phyloP scores from a whole-genome alignment of 371 early-diverging fungal species.

The Mortierella polycephala region DNA sequence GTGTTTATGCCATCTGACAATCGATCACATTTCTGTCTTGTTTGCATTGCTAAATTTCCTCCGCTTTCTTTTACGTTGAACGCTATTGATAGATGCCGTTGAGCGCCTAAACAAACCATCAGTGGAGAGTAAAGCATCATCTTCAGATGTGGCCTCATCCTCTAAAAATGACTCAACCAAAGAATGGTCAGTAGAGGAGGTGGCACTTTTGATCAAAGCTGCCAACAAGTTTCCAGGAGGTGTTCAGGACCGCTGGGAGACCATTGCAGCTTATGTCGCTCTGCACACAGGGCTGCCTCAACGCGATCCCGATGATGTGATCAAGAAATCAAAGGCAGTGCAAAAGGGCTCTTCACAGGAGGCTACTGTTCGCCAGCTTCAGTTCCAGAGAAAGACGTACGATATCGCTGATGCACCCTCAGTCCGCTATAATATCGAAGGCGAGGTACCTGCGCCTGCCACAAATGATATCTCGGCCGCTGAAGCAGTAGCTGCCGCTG shows the following conservation, averaged over 20 bases:
- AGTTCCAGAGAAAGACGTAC: constrained; percentile 47
- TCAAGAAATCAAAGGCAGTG: constrained; percentile 61
- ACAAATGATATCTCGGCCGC: constrained; percentile 1
- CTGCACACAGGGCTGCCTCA: constrained; percentile 58
- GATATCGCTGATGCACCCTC: constrained; percentile 49
- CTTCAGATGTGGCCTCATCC: constrained; percentile 4
- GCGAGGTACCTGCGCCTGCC: constrained; percentile 46
- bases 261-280: constrained; percentile 64
- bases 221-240: constrained; percentile 74
- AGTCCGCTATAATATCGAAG: constrained; percentile 44
- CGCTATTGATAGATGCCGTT: constrained; percentile 5
- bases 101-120: constrained; percentile 5
- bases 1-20: not conserved
- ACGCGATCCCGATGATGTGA: constrained; percentile 61
- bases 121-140: not conserved
- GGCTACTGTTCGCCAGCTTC: constrained; percentile 54
- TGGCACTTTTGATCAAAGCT: constrained; percentile 66
- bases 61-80: not conserved
- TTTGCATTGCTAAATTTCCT: not conserved
- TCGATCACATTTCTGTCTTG: not conserved
- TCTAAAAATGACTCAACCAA: constrained; percentile 19
- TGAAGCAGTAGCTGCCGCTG: constrained; percentile 10
- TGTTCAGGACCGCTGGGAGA: constrained; percentile 68
- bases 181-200: constrained; percentile 65
- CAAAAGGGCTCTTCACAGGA: constrained; percentile 55